Percentiles rank a stretch among this genome's conserved stretches.
Conservation (phyloP, 768 basidiomycete genomes). For the Psilocybe tampanensis region DNA sequence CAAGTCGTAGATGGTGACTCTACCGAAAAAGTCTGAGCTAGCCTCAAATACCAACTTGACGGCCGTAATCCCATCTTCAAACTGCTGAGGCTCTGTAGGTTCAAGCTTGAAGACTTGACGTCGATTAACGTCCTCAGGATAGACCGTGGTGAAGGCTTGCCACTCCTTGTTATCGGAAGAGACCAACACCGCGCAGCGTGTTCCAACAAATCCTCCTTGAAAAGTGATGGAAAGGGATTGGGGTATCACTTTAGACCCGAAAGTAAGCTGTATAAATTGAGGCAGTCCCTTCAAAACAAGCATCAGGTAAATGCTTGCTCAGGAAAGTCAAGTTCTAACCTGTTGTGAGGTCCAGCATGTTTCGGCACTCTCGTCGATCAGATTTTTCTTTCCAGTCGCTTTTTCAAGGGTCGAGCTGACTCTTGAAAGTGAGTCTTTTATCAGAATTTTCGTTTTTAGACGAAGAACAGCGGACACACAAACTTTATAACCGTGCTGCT, state of each 20-base stretch:
- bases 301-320: neutral
- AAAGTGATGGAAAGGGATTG: constrained; percentile 65
- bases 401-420: constrained; percentile 83
- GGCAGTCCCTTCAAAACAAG: constrained; percentile 63
- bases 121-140: constrained; percentile 81
- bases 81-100: constrained; percentile 16
- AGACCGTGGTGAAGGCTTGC: constrained; percentile 56
- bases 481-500: constrained; percentile 55
- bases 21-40: constrained; percentile 86
- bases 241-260: constrained; percentile 55
- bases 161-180: constrained; percentile 42
- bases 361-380: constrained; percentile 71
- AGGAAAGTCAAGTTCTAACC: constrained; percentile 37
- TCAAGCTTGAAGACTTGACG: constrained; percentile 66
- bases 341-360: constrained; percentile 88
- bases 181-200: constrained; percentile 54
- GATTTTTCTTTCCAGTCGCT: constrained; percentile 66
- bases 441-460: constrained; percentile 8
- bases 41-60: constrained; percentile 75
- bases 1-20: constrained; percentile 75
- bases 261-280: constrained; percentile 72
- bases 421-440: constrained; percentile 36
- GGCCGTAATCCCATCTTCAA: constrained; percentile 38
- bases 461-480: constrained; percentile 16
- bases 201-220: constrained; percentile 87